Evolutionary conservation across 768 basidiomycete genomes (phyloP).

Genomic region (Russula earlei): DNA sequence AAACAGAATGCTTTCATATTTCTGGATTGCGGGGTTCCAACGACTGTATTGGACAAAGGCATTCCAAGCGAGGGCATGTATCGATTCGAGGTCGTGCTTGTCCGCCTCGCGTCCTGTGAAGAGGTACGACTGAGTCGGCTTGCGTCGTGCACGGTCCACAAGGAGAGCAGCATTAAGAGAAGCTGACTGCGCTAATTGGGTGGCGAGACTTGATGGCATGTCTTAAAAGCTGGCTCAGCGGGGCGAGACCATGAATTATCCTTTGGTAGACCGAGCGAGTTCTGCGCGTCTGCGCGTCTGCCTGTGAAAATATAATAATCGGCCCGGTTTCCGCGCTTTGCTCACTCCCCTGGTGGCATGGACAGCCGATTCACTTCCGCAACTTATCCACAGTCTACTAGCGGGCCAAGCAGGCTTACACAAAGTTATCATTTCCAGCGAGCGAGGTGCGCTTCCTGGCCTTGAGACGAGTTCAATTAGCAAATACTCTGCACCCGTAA

Average conservation of each 20-base stretch:
- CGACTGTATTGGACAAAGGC: conserved; percentile 64
- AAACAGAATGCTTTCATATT: conserved; percentile 66
- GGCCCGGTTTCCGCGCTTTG: not conserved
- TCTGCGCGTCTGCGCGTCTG: too few species aligned
- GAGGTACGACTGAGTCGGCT: conserved; percentile 70
- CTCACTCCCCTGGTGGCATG: not conserved
- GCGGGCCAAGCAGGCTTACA: too few species aligned
- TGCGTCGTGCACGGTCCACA: conserved; percentile 53
- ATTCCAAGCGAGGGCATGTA: conserved; percentile 72
- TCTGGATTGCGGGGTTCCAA: conserved; percentile 47
- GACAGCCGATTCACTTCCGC: too few species aligned
- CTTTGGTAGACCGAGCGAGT: not conserved
- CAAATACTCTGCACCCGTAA: too few species aligned
- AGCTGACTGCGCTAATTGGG: conserved; percentile 67
- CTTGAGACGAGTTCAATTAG: too few species aligned
- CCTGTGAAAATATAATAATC: too few species aligned
- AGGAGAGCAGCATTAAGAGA: conserved; percentile 74
- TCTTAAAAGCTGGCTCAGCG: not conserved
- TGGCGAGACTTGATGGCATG: conserved; percentile 67
- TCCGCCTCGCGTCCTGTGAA: conserved; percentile 78
- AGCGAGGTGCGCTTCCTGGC: too few species aligned
- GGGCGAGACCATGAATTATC: not conserved
- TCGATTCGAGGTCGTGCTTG: conserved; percentile 77
- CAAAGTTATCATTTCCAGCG: too few species aligned
- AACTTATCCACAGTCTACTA: too few species aligned